These are phyloP conservation scores for Graphilbum ipis-grandicollis DNA, from an alignment of 2,329 filamentous ascomycete genomes.

Conservation along the genomic window DNA sequence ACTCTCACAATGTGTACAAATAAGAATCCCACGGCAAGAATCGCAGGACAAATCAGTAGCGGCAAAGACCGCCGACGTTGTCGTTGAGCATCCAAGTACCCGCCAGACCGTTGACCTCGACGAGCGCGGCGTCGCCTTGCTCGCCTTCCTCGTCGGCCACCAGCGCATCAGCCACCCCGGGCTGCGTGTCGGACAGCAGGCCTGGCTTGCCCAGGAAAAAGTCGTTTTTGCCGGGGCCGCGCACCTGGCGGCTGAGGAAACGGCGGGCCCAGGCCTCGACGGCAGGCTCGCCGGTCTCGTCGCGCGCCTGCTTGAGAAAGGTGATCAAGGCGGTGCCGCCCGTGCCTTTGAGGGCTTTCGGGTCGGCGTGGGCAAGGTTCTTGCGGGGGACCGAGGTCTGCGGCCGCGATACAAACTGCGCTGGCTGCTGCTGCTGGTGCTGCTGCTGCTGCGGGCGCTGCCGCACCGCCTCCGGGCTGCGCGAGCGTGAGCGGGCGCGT, in stretches of 20 bases:
- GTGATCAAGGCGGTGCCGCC: conserved; percentile 88
- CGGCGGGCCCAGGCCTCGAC: conserved; percentile 46
- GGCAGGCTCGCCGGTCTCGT: conserved; percentile 88
- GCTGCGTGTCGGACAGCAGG: conserved; percentile 17
- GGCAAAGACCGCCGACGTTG: conserved; percentile 40
- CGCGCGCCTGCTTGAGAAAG: conserved; percentile 88
- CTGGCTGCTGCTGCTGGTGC: not conserved
- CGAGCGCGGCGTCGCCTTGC: too few relatives aligned
- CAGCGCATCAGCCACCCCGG: conserved; percentile 14
- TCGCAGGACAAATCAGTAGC: too few relatives aligned
- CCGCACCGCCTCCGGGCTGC: conserved; percentile 29
- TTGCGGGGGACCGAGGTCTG: conserved; percentile 1
- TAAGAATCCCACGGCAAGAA: too few relatives aligned
- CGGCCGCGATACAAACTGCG: not conserved
- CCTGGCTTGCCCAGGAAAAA: conserved; percentile 39
- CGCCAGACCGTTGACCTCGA: conserved; percentile 49
- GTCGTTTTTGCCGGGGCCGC: conserved; percentile 32
- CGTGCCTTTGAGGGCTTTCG: conserved; percentile 61
- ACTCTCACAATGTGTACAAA: too few relatives aligned
- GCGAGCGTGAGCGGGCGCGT: conserved; percentile 43
- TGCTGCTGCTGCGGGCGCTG: too few relatives aligned
- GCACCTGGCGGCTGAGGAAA: conserved; percentile 37
- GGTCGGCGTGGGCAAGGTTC: conserved; percentile 12
- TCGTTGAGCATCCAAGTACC: conserved; percentile 84
- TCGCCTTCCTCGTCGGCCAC: conserved; percentile 15